phyloP scores from a whole-genome alignment of 192 early-diverging fungal genomes.

The Kappamyces sp. region DNA sequence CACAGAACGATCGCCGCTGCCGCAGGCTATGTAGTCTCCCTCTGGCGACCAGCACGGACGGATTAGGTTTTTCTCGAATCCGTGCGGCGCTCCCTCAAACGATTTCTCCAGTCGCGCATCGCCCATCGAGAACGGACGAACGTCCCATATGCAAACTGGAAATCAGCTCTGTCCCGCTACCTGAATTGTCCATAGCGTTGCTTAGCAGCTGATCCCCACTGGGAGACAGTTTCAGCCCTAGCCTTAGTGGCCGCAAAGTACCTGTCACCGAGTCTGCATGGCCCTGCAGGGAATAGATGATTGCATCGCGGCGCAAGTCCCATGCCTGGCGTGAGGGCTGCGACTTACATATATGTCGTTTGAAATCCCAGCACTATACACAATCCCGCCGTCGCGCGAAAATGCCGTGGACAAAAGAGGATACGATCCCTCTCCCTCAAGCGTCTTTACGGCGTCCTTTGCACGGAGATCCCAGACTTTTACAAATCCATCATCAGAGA shows the following conservation, averaged over 20 bases:
- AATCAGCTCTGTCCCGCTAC: slow-evolving; percentile 25
- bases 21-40: slow-evolving; percentile 76
- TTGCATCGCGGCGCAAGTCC: slow-evolving; percentile 75
- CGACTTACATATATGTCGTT: slow-evolving; percentile 67
- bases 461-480: slow-evolving; percentile 46
- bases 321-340: slow-evolving; percentile 36
- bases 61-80: slow-evolving; percentile 91
- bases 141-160: slow-evolving; percentile 84
- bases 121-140: slow-evolving; percentile 73
- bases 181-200: slow-evolving; percentile 91
- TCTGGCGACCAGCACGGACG: slow-evolving; percentile 85
- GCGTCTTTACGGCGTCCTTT: slow-evolving; percentile 33
- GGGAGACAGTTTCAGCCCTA: too few species aligned
- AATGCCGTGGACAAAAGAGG: slow-evolving; percentile 26
- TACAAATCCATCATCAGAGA: slow-evolving; percentile 77
- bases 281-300: slow-evolving; percentile 64
- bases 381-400: slow-evolving; percentile 64
- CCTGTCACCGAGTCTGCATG: slow-evolving; percentile 91
- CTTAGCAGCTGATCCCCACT: slow-evolving; percentile 70
- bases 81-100: slow-evolving; percentile 89
- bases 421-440: slow-evolving; percentile 25
- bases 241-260: too few species aligned
- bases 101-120: slow-evolving; percentile 69
- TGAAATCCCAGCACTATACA: slow-evolving; percentile 86
- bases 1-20: slow-evolving; percentile 78